Conservation (phyloP, 805 yeast species). For the Wickerhamomyces chambardii region DNA sequence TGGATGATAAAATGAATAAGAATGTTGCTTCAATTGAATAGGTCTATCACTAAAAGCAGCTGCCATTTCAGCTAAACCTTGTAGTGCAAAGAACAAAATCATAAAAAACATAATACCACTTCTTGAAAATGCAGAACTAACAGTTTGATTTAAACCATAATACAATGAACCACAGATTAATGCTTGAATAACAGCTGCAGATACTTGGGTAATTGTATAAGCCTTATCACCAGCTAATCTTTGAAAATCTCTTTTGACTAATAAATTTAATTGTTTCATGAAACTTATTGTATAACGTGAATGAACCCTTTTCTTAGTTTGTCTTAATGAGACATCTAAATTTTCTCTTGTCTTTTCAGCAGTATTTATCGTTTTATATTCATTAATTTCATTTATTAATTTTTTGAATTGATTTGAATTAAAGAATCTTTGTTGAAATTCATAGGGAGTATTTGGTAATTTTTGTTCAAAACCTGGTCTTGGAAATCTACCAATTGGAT, state of each 20-base stretch:
- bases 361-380: constrained; percentile 21
- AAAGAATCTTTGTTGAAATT: constrained; percentile 53
- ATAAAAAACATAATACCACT: constrained; percentile 58
- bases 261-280: constrained; percentile 37
- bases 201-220: constrained; percentile 22
- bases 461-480: constrained; percentile 35
- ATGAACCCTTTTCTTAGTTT: constrained; percentile 19
- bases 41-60: constrained; percentile 41
- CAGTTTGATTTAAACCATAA: constrained; percentile 38
- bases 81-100: constrained; percentile 40
- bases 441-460: constrained; percentile 55
- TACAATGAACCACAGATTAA: constrained; percentile 57
- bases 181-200: constrained; percentile 36
- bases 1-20: constrained; percentile 65
- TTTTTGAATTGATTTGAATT: constrained; percentile 34
- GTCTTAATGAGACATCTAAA: constrained; percentile 19
- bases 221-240: constrained; percentile 52
- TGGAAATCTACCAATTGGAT: constrained; percentile 49
- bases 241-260: constrained; percentile 42
- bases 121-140: constrained; percentile 52
- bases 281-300: constrained; percentile 19
- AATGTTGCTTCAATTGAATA: constrained; percentile 62
- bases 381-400: constrained; percentile 35
- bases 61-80: constrained; percentile 38
- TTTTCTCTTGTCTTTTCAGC: constrained; percentile 23